phyloP scores from a whole-genome alignment of 2,329 filamentous ascomycete species.

The Fusarium staphyleae region DNA sequence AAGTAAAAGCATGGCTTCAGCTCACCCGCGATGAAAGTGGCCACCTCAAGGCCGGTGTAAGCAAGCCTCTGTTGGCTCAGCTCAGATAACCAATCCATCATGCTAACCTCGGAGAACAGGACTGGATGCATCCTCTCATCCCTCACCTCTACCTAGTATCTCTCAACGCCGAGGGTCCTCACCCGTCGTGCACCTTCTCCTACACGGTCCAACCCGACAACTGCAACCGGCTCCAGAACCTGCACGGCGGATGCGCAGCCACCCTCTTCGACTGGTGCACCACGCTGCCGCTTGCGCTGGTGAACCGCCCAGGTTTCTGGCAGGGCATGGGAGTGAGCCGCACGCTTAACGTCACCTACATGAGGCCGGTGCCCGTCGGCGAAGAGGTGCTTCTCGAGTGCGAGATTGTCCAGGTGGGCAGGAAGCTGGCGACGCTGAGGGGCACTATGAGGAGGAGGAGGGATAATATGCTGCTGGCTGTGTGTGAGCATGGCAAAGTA shows the following conservation, averaged over 20 bases:
- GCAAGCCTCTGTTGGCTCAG: neutral
- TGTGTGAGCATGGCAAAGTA: slow-evolving; percentile 71
- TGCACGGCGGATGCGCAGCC: slow-evolving; percentile 70
- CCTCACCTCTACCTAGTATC: slow-evolving; percentile 50
- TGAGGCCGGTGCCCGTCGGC: slow-evolving; percentile 65
- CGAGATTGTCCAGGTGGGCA: slow-evolving; percentile 65
- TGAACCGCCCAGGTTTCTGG: slow-evolving; percentile 68
- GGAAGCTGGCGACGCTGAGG: slow-evolving; percentile 59
- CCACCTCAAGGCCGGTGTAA: slow-evolving; percentile 43
- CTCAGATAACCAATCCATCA: neutral
- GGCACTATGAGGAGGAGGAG: slow-evolving; percentile 62
- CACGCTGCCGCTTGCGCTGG: slow-evolving; percentile 62
- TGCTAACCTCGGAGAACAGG: slow-evolving; percentile 42
- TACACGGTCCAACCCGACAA: slow-evolving; percentile 59
- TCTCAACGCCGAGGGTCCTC: slow-evolving; percentile 46
- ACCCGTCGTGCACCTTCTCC: slow-evolving; percentile 52
- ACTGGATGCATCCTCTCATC: slow-evolving; percentile 54
- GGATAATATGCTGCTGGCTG: slow-evolving; percentile 61
- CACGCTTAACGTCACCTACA: slow-evolving; percentile 71
- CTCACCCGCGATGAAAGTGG: slow-evolving; percentile 41
- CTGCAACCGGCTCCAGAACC: slow-evolving; percentile 60
- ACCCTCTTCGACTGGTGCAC: slow-evolving; percentile 74
- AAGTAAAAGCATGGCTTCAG: slow-evolving; percentile 44
- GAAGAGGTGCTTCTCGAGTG: slow-evolving; percentile 60
- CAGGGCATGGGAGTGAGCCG: slow-evolving; percentile 68